Percentiles rank a stretch among this genome's conserved stretches.
Evolutionary conservation across 768 basidiomycete species (phyloP).

Genomic region (Kwoniella pini): DNA sequence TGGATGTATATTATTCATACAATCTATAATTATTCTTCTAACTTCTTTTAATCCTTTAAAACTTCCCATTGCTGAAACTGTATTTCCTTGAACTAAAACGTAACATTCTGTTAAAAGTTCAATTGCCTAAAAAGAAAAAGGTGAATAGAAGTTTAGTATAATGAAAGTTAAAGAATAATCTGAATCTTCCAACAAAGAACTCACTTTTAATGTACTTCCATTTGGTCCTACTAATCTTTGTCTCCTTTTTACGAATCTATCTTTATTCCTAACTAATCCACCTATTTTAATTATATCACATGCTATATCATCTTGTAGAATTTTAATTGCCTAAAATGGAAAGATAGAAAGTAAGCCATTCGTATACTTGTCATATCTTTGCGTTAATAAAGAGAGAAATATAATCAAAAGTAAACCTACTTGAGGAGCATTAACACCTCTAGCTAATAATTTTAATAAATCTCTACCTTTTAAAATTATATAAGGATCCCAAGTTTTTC

Average conservation of each 20-base stretch:
- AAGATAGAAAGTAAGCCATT: background rate
- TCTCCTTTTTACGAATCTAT: constrained; percentile 90
- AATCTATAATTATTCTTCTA: constrained; percentile 90
- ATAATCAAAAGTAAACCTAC: constrained; percentile 13
- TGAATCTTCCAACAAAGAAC: no score
- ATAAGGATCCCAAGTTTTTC: constrained; percentile 97
- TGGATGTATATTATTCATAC: constrained; percentile 99
- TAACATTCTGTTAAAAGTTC: constrained; percentile 95
- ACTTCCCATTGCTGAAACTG: constrained; percentile 96
- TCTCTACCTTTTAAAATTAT: constrained; percentile 94
- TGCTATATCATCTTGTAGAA: constrained; percentile 82
- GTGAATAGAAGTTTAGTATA: no score
- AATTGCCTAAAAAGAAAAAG: constrained; percentile 81
- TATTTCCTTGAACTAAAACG: constrained; percentile 95
- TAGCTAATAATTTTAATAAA: constrained; percentile 88
- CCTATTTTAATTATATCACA: constrained; percentile 99
- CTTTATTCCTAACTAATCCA: constrained; percentile 88
- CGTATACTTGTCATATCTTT: no score
- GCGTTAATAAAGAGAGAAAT: no score
- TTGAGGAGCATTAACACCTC: constrained; percentile 72
- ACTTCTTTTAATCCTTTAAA: constrained; percentile 96
- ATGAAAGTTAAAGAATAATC: no score
- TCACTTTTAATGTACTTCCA: constrained; percentile 92
- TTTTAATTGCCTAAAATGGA: constrained; percentile 65
- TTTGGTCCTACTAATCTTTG: constrained; percentile 97